These are phyloP conservation scores for Aspergillus sp. DNA, from an alignment of 2,329 filamentous ascomycete species.

Conservation along the genomic window DNA sequence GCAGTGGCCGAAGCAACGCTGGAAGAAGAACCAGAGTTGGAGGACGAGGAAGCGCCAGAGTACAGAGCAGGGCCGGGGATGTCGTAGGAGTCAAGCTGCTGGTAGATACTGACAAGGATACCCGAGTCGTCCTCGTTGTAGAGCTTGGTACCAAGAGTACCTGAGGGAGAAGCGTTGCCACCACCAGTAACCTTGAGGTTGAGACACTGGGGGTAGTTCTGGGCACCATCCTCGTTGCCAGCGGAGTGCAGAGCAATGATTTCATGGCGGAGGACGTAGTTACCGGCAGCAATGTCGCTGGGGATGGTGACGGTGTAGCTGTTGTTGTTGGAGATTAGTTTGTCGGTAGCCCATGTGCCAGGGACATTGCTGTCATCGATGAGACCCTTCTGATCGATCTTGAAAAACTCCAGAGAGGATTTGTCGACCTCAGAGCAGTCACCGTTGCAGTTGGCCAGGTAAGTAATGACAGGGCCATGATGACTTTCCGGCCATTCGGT, in stretches of 20 bases:
- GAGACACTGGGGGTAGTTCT: conserved; percentile 54
- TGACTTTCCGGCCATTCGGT: conserved; percentile 59
- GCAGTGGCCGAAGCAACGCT: conserved; percentile 6
- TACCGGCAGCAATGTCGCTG: conserved; percentile 40
- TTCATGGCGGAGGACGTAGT: conserved; percentile 51
- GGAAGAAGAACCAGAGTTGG: conserved; percentile 9
- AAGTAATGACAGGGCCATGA: conserved; percentile 58
- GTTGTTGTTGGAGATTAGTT: conserved; percentile 48
- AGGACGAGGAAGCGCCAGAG: conserved; percentile 17
- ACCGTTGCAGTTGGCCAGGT: conserved; percentile 55
- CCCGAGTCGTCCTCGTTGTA: conserved; percentile 54
- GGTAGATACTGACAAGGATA: conserved; percentile 56
- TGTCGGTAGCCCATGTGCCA: conserved; percentile 51
- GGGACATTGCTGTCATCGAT: conserved; percentile 37
- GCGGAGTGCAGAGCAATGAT: conserved; percentile 50
- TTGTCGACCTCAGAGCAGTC: conserved; percentile 52
- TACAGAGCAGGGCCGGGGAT: conserved; percentile 47
- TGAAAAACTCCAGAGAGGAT: conserved; percentile 53
- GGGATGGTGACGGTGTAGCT: conserved; percentile 46
- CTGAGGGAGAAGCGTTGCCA: conserved; percentile 41
- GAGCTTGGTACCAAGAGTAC: conserved; percentile 47
- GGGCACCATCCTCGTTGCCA: conserved; percentile 39
- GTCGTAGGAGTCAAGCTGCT: conserved; percentile 38
- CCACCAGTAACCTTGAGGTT: conserved; percentile 56
- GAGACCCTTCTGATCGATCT: conserved; percentile 55